Evolutionary conservation across 140 eudicot species (phyloP).

Genomic region (Ambrosia hybrid): DNA sequence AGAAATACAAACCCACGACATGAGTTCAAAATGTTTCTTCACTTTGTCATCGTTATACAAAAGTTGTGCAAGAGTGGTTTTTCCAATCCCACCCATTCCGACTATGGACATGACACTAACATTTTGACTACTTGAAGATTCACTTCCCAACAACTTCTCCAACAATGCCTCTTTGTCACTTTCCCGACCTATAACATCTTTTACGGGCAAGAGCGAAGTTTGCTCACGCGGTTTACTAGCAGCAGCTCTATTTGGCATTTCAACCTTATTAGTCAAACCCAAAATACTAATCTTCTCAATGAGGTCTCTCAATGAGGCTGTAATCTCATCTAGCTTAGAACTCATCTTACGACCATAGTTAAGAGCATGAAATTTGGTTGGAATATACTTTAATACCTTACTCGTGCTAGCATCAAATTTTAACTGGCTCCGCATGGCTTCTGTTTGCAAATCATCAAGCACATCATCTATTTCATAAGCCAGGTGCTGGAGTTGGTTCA

Average conservation of each 20-base stretch:
- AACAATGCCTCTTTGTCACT: slow-evolving; percentile 32
- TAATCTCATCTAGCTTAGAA: no score
- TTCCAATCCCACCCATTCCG: slow-evolving; percentile 53
- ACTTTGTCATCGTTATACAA: slow-evolving; percentile 34
- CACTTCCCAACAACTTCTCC: slow-evolving; percentile 15
- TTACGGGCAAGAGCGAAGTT: slow-evolving; percentile 24
- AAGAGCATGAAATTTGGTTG: no score
- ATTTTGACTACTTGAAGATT: neutral
- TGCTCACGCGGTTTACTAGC: neutral
- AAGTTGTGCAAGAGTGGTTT: slow-evolving; percentile 47
- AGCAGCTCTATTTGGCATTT: neutral
- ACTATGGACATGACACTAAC: slow-evolving; percentile 31
- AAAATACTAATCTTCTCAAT: no score
- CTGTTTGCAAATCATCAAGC: no score
- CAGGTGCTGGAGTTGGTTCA: no score
- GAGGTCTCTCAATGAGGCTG: no score
- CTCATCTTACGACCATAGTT: no score
- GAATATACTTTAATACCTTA: no score
- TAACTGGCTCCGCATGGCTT: no score
- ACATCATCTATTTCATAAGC: no score
- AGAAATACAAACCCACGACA: slow-evolving; percentile 38
- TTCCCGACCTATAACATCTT: slow-evolving; percentile 29
- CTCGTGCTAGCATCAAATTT: no score
- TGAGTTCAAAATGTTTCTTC: slow-evolving; percentile 33
- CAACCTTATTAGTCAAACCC: neutral